Percentiles rank a stretch among this genome's conserved stretches.
These are phyloP conservation scores for Candida nemodendra DNA, from an alignment of 805 yeast genomes.

Conservation along the genomic window DNA sequence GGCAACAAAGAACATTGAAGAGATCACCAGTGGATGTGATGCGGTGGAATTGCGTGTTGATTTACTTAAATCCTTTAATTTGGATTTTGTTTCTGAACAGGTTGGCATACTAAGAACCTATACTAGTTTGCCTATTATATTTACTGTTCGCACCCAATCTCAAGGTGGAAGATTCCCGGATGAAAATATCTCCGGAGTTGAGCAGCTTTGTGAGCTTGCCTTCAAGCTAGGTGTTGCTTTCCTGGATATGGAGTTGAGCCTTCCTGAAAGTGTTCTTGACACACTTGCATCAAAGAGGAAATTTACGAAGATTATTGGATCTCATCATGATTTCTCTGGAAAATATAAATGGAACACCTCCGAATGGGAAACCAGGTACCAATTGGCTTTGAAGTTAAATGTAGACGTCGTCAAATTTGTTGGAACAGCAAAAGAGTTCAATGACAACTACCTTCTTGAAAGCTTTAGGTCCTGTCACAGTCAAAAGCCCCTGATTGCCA, in stretches of 20 bases:
- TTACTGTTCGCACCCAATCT: conserved; percentile 69
- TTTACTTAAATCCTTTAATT: conserved; percentile 49
- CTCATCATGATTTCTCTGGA: conserved; percentile 76
- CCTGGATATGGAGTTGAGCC: conserved; percentile 75
- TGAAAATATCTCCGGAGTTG: conserved; percentile 45
- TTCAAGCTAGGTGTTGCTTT: conserved; percentile 76
- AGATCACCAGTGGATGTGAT: conserved; percentile 63
- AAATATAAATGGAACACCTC: conserved; percentile 59
- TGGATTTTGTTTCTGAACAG: conserved; percentile 68
- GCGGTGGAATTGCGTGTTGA: conserved; percentile 88
- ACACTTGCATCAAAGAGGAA: conserved; percentile 52
- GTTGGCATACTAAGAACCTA: conserved; percentile 65
- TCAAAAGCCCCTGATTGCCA: conserved; percentile 69
- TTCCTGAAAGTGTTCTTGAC: conserved; percentile 55
- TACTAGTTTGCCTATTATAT: conserved; percentile 71
- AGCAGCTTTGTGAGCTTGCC: conserved; percentile 56
- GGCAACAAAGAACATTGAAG: conserved; percentile 45
- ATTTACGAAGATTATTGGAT: conserved; percentile 72
- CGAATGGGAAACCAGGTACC: conserved; percentile 74
- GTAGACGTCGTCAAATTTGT: conserved; percentile 82
- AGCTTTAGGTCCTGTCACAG: conserved; percentile 58
- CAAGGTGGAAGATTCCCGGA: conserved; percentile 87
- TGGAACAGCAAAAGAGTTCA: conserved; percentile 63
- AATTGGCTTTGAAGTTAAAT: conserved; percentile 60
- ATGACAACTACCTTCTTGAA: conserved; percentile 73